Conservation (phyloP, 1,139 yeast species). For the Blastobotrys elegans region DNA sequence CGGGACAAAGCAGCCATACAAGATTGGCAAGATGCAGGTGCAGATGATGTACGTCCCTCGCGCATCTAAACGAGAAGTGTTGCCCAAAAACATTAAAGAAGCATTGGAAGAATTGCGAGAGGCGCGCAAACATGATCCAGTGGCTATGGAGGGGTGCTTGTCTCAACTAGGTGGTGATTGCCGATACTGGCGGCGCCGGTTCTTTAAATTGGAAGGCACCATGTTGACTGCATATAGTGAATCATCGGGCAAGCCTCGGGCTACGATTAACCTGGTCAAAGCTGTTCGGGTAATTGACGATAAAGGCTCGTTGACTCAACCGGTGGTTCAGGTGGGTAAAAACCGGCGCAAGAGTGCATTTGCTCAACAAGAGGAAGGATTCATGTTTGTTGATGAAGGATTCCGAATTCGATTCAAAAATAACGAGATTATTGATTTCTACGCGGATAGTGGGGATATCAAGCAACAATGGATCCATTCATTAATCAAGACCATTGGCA, state of each 20-base stretch:
- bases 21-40: constrained; percentile 59
- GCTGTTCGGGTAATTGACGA: constrained; percentile 42
- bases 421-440: constrained; percentile 65
- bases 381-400: constrained; percentile 27
- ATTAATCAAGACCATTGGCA: constrained; percentile 24
- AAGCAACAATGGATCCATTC: constrained; percentile 46
- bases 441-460: constrained; percentile 52
- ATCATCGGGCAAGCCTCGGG: constrained; percentile 56
- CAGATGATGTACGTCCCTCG: constrained; percentile 68
- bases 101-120: constrained; percentile 39
- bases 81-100: constrained; percentile 50
- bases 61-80: constrained; percentile 41
- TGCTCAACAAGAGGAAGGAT: constrained; percentile 30
- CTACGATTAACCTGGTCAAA: constrained; percentile 63
- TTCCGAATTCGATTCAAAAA: constrained; percentile 61
- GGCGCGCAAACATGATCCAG: constrained; percentile 22
- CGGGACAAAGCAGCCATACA: constrained; percentile 48
- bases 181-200: constrained; percentile 57
- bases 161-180: constrained; percentile 79
- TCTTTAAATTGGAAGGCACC: constrained; percentile 54
- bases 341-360: constrained; percentile 30
- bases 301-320: constrained; percentile 24
- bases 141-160: constrained; percentile 50
- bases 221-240: constrained; percentile 65
- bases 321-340: constrained; percentile 24